Conservation (phyloP, 2,329 filamentous ascomycete species). For the Penicillium sclerotiorum region DNA sequence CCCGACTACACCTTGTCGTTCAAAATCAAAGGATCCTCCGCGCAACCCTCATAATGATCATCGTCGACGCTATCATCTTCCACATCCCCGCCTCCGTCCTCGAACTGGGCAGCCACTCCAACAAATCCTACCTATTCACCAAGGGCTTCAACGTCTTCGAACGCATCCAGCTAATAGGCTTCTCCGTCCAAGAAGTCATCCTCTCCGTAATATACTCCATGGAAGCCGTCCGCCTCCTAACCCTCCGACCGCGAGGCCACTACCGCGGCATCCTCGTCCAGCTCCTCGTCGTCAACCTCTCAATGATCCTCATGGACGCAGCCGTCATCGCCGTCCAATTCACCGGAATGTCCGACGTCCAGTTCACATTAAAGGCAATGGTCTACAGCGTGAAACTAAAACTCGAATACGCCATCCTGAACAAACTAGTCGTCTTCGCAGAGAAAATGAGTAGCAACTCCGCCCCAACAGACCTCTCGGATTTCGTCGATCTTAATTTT, state of each 20-base stretch:
- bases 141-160: conserved; percentile 50
- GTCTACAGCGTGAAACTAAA: conserved; percentile 53
- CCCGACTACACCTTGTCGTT: conserved; percentile 50
- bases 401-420: conserved; percentile 50
- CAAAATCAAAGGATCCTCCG: conserved; percentile 38
- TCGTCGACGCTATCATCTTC: conserved; percentile 45
- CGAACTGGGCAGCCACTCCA: conserved; percentile 42
- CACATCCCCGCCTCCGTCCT: conserved; percentile 47
- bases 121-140: conserved; percentile 25
- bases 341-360: conserved; percentile 44
- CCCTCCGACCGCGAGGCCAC: conserved; percentile 42
- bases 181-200: conserved; percentile 58
- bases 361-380: conserved; percentile 48
- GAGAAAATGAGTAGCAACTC: conserved; percentile 19
- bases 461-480: conserved; percentile 23
- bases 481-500: conserved; percentile 28
- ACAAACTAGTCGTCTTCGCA: conserved; percentile 38
- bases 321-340: conserved; percentile 46
- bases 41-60: conserved; percentile 48
- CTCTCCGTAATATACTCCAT: conserved; percentile 56
- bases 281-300: conserved; percentile 50
- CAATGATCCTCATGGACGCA: conserved; percentile 50
- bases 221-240: conserved; percentile 54
- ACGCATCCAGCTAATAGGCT: conserved; percentile 57
- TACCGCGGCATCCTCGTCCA: conserved; percentile 48